These are phyloP conservation scores for Orobanche coerulescens DNA, from an alignment of 257 asterid species.

Conservation along the genomic window DNA sequence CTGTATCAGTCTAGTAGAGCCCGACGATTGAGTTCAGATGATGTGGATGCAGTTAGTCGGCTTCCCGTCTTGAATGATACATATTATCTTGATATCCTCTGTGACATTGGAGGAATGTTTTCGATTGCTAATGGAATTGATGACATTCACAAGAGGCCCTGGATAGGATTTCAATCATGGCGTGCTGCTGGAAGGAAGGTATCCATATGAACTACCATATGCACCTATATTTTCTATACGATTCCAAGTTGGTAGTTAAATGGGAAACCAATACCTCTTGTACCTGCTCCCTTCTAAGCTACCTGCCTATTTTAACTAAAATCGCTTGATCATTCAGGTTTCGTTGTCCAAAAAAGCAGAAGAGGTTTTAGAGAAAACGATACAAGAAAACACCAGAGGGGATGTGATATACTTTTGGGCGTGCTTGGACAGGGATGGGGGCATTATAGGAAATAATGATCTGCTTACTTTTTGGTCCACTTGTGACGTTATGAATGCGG, in stretches of 20 bases:
- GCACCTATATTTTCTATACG: neutral
- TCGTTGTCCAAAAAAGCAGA: conserved; percentile 74
- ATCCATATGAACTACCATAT: conserved; percentile 8
- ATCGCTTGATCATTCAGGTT: conserved; percentile 43
- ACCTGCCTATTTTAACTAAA: conserved; percentile 9
- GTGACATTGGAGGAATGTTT: conserved; percentile 97
- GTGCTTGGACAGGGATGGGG: conserved; percentile 57
- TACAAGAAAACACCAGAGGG: conserved; percentile 62
- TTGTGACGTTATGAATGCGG: conserved; percentile 89
- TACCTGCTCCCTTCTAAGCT: conserved; percentile 6
- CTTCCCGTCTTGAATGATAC: conserved; percentile 81
- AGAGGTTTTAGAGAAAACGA: conserved; percentile 61
- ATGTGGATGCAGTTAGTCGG: conserved; percentile 85
- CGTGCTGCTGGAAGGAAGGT: conserved; percentile 90
- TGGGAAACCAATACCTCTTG: conserved; percentile 1
- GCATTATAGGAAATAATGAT: conserved; percentile 51
- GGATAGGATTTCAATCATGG: conserved; percentile 99
- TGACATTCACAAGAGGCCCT: conserved; percentile 86
- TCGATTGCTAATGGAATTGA: conserved; percentile 79
- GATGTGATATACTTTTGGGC: conserved; percentile 91
- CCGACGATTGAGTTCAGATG: conserved; percentile 80
- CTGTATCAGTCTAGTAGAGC: conserved; percentile 55
- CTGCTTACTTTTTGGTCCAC: conserved; percentile 91
- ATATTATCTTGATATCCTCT: conserved; percentile 65
- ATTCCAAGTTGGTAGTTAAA: neutral